Evolutionary conservation across 108 stramenopile genomes (phyloP), one percentile per base, ranked within the genome.

Genomic region (Tribonema minus): DNA sequence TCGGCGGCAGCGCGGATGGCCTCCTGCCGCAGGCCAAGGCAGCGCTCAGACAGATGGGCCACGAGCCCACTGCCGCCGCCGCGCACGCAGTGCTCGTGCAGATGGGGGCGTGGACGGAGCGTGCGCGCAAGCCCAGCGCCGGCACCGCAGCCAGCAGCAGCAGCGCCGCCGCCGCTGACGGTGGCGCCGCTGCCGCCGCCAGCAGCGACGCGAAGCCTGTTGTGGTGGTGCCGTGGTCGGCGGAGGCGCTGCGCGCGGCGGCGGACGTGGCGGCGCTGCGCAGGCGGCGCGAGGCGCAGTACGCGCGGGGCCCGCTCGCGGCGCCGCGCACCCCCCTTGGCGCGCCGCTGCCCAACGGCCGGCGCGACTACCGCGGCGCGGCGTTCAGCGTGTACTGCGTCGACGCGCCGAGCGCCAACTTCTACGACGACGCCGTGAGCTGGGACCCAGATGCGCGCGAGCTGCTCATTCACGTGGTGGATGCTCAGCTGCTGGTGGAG

Each of bases 401-500:
- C 35, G 80, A 80, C 70, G 62, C 41, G 0, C 26, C 36, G n/a
- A 39, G 64, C 35, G 54, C 70, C 1, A 70, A 39, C 3, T 71
- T 80, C 58, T 34, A 37, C 3, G 80, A 80, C 30, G 80, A 80
- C 64, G 80, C 80, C 25, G 61, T 80, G 62, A 61, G 69, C 5
- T 63, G 70, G 9, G 70, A 80, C 37, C 70, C 80, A 6, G 70
- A 65, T 12, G 62, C 54, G 12, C 36, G 80, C 2, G 70, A 80
- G 80, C 39, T 71, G 12, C 59, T 80, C 29, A 59, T 80, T 25
- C 80, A 80, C 71, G 70, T 80, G 27, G 69, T 61, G 26, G 80
- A 80, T 60, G 80, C 69, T 1, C 80, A 80, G 64, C 58, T 37
- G 20, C 33, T 70, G 29, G 54, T 80, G 70, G 59, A 61, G 30